phyloP scores from a whole-genome alignment of 2,329 filamentous ascomycete genomes.

The Mariannaea elegans region DNA sequence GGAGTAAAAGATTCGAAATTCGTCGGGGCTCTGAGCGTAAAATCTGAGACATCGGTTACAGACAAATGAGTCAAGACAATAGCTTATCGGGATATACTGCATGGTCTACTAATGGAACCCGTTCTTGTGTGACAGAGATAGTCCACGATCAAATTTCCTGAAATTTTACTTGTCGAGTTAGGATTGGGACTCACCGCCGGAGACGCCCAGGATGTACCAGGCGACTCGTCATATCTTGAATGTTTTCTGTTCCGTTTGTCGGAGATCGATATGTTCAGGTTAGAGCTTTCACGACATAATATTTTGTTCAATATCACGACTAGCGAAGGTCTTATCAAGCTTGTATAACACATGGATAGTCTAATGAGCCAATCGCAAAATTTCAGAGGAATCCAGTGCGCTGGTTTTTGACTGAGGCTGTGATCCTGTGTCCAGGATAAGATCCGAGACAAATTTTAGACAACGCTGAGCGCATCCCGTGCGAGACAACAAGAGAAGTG shows the following conservation, averaged over 20 bases:
- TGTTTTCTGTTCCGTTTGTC: background rate
- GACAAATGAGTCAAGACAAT: constrained; percentile 8
- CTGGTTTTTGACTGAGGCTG: too few species aligned
- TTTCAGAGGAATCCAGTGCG: too few species aligned
- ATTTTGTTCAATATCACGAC: too few species aligned
- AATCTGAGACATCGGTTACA: constrained; percentile 15
- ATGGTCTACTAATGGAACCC: constrained; percentile 1
- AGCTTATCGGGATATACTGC: constrained; percentile 6
- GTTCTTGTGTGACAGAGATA: constrained; percentile 5
- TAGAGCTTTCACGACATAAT: too few species aligned
- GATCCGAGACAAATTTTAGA: too few species aligned
- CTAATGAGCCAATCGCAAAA: too few species aligned
- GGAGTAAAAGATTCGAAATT: background rate
- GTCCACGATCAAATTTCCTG: background rate
- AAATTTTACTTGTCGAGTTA: constrained; percentile 1
- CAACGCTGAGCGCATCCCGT: too few species aligned
- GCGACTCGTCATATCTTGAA: background rate
- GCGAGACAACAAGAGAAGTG: too few species aligned
- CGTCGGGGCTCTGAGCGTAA: background rate
- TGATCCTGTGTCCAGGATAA: too few species aligned
- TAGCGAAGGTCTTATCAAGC: too few species aligned
- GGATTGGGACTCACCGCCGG: constrained; percentile 5
- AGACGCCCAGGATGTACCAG: background rate
- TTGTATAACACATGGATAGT: too few species aligned
- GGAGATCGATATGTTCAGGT: too few species aligned